Evolutionary conservation across 306 rosid species (phyloP).

Genomic region (Cyclanthera cordifolia): DNA sequence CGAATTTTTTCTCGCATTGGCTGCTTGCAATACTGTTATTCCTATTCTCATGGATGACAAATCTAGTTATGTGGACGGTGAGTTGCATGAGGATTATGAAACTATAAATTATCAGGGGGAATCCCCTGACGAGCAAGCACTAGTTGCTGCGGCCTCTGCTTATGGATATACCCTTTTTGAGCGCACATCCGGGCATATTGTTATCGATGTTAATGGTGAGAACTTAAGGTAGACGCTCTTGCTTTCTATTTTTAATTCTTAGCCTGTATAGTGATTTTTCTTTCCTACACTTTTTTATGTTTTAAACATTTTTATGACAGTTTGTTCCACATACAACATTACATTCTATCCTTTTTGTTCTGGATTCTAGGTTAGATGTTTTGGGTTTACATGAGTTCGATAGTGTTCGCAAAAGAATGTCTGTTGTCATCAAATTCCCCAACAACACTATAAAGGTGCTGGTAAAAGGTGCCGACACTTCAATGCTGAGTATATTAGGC

Average conservation of each 20-base stretch:
- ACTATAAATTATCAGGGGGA: slow-evolving; percentile 80
- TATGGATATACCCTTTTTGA: slow-evolving; percentile 92
- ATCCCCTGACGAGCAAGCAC: slow-evolving; percentile 97
- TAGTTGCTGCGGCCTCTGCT: slow-evolving; percentile 86
- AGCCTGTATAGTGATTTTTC: background rate
- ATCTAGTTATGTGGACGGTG: slow-evolving; percentile 30
- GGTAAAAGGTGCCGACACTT: slow-evolving; percentile 90
- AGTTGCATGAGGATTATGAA: slow-evolving; percentile 26
- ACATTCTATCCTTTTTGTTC: background rate
- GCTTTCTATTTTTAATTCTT: slow-evolving; percentile 21
- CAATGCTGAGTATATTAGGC: slow-evolving; percentile 63
- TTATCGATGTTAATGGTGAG: slow-evolving; percentile 78
- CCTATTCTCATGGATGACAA: slow-evolving; percentile 40
- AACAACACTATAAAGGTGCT: slow-evolving; percentile 69
- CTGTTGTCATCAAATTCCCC: slow-evolving; percentile 85
- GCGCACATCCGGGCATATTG: slow-evolving; percentile 96
- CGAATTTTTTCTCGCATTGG: slow-evolving; percentile 88
- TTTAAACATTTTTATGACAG: slow-evolving; percentile 2
- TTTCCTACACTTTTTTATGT: background rate
- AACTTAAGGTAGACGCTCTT: slow-evolving; percentile 72
- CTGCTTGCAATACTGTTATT: slow-evolving; percentile 93
- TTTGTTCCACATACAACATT: background rate
- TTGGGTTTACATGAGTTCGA: slow-evolving; percentile 97
- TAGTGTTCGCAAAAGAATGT: slow-evolving; percentile 92
- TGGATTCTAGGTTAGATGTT: slow-evolving; percentile 71